These are phyloP conservation scores for Phytophthora ohioensis DNA, from an alignment of 352 stramenopile species.

Conservation along the genomic window DNA sequence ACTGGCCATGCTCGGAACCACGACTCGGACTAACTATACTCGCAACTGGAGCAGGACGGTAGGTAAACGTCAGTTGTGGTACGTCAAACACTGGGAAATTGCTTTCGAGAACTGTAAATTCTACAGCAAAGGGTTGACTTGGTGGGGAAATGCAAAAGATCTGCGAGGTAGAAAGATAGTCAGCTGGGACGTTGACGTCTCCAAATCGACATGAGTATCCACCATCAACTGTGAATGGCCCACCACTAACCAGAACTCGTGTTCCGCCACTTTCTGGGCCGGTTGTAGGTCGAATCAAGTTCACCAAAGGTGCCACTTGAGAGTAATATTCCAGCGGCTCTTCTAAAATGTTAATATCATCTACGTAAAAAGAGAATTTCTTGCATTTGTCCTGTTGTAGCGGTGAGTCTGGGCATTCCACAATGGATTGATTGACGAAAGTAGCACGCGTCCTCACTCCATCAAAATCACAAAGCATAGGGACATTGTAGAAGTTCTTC, in stretches of 20 bases:
- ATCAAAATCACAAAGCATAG: slow-evolving; percentile 29
- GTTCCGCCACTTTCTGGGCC: slow-evolving; percentile 52
- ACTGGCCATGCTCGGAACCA: slow-evolving; percentile 44
- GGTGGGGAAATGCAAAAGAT: slow-evolving; percentile 47
- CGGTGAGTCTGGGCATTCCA: slow-evolving; percentile 16
- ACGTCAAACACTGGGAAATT: slow-evolving; percentile 7
- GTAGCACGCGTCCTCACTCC: slow-evolving; percentile 12
- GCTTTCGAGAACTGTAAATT: slow-evolving; percentile 34
- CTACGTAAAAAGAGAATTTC: slow-evolving; percentile 25
- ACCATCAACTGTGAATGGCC: slow-evolving; percentile 29
- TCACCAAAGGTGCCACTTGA: slow-evolving; percentile 18
- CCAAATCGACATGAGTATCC: slow-evolving; percentile 46
- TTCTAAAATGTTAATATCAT: slow-evolving; percentile 14
- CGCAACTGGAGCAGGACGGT: slow-evolving; percentile 27
- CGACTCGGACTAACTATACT: slow-evolving; percentile 26
- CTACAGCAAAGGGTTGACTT: slow-evolving; percentile 24
- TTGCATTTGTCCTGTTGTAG: slow-evolving; percentile 12
- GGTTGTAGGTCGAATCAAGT: slow-evolving; percentile 40
- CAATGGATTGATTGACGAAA: slow-evolving; percentile 26
- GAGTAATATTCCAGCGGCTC: slow-evolving; percentile 23
- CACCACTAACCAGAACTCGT: slow-evolving; percentile 44
- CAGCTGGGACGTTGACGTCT: slow-evolving; percentile 14
- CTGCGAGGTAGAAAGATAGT: slow-evolving; percentile 39
- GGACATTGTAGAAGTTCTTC: slow-evolving; percentile 26
- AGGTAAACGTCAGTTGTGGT: slow-evolving; percentile 32